These are phyloP conservation scores for Ilyonectria destructans DNA, from an alignment of 2,329 filamentous ascomycete genomes.

Conservation along the genomic window DNA sequence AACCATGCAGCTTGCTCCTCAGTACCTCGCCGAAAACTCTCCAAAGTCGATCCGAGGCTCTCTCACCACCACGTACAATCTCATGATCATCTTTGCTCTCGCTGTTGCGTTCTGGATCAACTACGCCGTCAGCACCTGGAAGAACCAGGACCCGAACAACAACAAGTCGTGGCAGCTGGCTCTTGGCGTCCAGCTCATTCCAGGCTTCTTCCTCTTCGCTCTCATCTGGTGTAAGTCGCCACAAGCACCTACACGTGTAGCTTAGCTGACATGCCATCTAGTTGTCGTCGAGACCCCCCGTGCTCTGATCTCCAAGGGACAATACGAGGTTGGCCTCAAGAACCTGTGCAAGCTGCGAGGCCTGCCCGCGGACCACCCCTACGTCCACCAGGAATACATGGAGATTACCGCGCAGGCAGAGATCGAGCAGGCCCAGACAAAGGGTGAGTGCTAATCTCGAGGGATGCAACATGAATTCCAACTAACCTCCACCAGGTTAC, in stretches of 20 bases:
- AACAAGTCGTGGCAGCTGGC: conserved; percentile 27
- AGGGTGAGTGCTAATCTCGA: neutral
- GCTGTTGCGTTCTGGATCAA: conserved; percentile 30
- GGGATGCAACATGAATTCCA: conserved; percentile 2
- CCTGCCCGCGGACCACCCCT: conserved; percentile 56
- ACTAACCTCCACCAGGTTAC: conserved; percentile 28
- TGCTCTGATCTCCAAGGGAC: conserved; percentile 55
- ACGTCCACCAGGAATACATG: conserved; percentile 55
- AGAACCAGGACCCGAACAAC: neutral
- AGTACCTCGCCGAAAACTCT: conserved; percentile 27
- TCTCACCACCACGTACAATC: conserved; percentile 22
- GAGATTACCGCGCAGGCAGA: conserved; percentile 46
- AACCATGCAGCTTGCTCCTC: conserved; percentile 22
- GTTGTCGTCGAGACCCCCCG: conserved; percentile 38
- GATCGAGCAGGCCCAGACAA: conserved; percentile 34
- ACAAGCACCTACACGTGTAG: accelerated
- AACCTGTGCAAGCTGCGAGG: conserved; percentile 58
- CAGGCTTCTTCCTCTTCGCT: conserved; percentile 35
- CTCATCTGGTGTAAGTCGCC: conserved; percentile 19
- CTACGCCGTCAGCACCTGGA: conserved; percentile 27
- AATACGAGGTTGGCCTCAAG: conserved; percentile 53
- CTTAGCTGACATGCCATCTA: neutral
- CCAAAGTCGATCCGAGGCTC: conserved; percentile 28
- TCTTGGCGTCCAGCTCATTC: conserved; percentile 38
- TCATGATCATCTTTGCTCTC: conserved; percentile 29